Conservation (phyloP, 2,329 filamentous ascomycete genomes). For the Helotiales sp. region DNA sequence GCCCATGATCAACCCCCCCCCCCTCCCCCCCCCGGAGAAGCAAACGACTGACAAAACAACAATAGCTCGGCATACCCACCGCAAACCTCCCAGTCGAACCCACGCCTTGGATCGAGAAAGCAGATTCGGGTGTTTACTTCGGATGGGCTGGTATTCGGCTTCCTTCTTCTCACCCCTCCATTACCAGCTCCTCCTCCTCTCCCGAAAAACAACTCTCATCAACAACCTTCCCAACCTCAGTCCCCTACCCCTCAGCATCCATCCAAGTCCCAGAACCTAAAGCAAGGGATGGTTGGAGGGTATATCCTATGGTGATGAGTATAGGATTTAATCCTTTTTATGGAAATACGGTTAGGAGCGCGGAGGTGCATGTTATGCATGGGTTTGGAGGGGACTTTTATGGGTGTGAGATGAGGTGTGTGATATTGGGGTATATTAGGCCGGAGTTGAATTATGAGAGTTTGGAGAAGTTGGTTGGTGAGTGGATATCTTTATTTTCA, state of each 20-base stretch:
- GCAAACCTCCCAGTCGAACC: constrained; percentile 83
- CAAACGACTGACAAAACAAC: background rate
- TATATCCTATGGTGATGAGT: constrained; percentile 88
- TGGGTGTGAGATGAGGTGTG: constrained; percentile 72
- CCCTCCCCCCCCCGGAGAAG: background rate
- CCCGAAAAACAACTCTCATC: constrained; percentile 16
- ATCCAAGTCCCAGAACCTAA: constrained; percentile 9
- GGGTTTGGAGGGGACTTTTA: constrained; percentile 82
- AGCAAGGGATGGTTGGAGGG: constrained; percentile 33
- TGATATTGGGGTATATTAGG: constrained; percentile 84
- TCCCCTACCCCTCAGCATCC: constrained; percentile 31
- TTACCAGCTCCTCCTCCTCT: constrained; percentile 25
- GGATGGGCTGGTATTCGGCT: constrained; percentile 80
- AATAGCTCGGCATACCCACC: constrained; percentile 88
- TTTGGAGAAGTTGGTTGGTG: constrained; percentile 52
- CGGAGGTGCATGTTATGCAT: constrained; percentile 88
- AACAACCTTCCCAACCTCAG: constrained; percentile 8
- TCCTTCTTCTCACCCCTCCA: constrained; percentile 45
- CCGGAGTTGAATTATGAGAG: constrained; percentile 86
- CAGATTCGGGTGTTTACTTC: constrained; percentile 86
- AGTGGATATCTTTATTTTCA: background rate
- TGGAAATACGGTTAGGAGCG: constrained; percentile 82
- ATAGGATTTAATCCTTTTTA: constrained; percentile 98
- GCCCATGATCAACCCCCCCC: too few species aligned
- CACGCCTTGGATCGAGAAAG: constrained; percentile 59